These are phyloP conservation scores for Periconia sp. DNA, from an alignment of 2,329 filamentous ascomycete species.

Conservation along the genomic window DNA sequence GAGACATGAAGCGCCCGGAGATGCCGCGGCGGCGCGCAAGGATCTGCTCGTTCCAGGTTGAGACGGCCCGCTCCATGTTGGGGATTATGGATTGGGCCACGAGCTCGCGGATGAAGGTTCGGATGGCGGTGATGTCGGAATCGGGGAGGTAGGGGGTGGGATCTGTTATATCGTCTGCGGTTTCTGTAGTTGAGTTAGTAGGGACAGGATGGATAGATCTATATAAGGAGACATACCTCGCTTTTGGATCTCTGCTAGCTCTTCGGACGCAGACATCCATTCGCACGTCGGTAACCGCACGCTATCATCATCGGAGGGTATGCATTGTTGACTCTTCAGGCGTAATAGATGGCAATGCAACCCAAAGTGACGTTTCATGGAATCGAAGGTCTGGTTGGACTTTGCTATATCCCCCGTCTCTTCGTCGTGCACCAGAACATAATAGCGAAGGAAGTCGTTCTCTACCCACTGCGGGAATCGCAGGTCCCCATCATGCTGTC, in stretches of 20 bases:
- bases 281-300: constrained; percentile 77
- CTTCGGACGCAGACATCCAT: constrained; percentile 87
- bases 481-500: constrained; percentile 76
- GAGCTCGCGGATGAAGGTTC: constrained; percentile 89
- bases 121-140: constrained; percentile 85
- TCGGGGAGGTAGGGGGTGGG: constrained; percentile 82
- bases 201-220: constrained; percentile 6
- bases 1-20: constrained; percentile 88
- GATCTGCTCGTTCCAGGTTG: constrained; percentile 96
- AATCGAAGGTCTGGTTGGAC: constrained; percentile 88
- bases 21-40: constrained; percentile 86
- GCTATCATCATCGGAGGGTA: constrained; percentile 89
- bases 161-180: constrained; percentile 70
- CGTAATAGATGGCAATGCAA: constrained; percentile 91
- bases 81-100: constrained; percentile 93
- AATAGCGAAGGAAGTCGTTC: constrained; percentile 90
- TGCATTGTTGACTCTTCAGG: constrained; percentile 80
- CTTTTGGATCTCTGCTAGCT: constrained; percentile 71
- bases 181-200: constrained; percentile 46
- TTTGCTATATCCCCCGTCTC: constrained; percentile 90
- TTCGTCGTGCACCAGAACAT: constrained; percentile 94
- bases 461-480: constrained; percentile 83
- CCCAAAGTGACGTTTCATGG: constrained; percentile 99
- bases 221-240: constrained; percentile 50
- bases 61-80: constrained; percentile 90